Base-by-base conservation (phyloP, 2,329 filamentous ascomycete species). In the Colletotrichum neosansevieriae region DNA sequence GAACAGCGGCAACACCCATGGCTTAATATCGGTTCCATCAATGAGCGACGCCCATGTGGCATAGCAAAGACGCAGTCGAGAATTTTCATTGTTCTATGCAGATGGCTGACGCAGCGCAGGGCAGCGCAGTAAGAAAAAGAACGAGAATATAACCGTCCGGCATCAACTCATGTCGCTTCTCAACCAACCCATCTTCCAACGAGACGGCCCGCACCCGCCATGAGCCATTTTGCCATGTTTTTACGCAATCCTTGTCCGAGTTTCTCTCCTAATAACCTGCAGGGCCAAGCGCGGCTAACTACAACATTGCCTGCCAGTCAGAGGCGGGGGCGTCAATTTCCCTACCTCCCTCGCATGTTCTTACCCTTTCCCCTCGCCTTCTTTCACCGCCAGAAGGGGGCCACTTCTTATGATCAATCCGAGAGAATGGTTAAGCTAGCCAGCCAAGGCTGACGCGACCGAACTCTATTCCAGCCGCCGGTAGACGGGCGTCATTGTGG, bases 371-470 rank as follows among this genome's bases (percentile, higher is more conserved):
- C 47, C 40, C 19, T 21, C 3, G 12, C 11, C 15, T 47, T 53
- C 64, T 51, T 63, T 58, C 60, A 68, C 60, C 65, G 60, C 65
- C 54, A 68, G 38, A 64, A 44, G 12, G 21, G 15, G 42, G 7
- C 21, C 51, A 15, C 21, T 36, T 15, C 13, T 11, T 24, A 24
- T 51, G 10, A 24, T 24, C 24, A 65, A 40, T 60, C 66, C 66
- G 66, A 66, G 49, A 42, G 66, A 44, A 60, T 66, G 66, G 66
- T 69, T 69, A 60, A 65, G 54, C 66, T 69, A 69, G 36, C 29
- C 40, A 29, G 54, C 61, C 61, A 49, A 38, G 49, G 34, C 54
- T 49, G 65, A 32, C 61, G 61, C 54, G 53, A 54, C 36, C 29
- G 17, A 56, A 68, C 34, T 49, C 40, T 50, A 58, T 34, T 21